Conservation (phyloP, 495 filamentous ascomycete genomes). For the Trichoderma asperelloides region DNA sequence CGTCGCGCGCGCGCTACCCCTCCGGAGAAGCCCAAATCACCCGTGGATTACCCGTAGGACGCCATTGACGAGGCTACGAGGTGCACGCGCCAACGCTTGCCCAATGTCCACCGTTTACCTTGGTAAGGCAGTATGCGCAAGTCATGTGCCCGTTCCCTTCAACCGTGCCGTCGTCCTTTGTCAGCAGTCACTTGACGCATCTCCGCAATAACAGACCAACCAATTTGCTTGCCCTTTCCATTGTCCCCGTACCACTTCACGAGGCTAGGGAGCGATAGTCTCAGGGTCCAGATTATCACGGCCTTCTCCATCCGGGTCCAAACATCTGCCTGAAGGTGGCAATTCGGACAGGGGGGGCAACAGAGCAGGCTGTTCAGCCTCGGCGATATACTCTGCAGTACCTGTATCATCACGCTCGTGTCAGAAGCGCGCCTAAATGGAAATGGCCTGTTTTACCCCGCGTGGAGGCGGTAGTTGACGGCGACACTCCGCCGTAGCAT, state of each 20-base stretch:
- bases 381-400: too few relatives aligned
- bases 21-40: not conserved
- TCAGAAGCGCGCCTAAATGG: not conserved
- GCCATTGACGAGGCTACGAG: not conserved
- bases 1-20: not conserved
- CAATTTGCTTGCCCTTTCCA: not conserved
- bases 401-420: not conserved
- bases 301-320: not conserved
- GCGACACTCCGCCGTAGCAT: not conserved
- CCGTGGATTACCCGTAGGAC: not conserved
- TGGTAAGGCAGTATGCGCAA: not conserved
- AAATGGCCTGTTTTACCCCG: not conserved
- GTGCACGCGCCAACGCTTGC: not conserved
- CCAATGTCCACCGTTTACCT: not conserved
- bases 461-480: not conserved
- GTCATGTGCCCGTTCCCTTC: not conserved
- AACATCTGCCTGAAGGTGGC: not conserved
- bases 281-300: not conserved
- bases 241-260: too few relatives aligned
- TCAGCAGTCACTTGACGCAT: not conserved
- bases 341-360: not conserved
- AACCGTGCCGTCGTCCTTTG: not conserved
- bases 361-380: not conserved
- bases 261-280: too few relatives aligned
- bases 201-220: not conserved